phyloP scores from a whole-genome alignment of 371 early-diverging fungal genomes.

The Rhizopus stolonifer region DNA sequence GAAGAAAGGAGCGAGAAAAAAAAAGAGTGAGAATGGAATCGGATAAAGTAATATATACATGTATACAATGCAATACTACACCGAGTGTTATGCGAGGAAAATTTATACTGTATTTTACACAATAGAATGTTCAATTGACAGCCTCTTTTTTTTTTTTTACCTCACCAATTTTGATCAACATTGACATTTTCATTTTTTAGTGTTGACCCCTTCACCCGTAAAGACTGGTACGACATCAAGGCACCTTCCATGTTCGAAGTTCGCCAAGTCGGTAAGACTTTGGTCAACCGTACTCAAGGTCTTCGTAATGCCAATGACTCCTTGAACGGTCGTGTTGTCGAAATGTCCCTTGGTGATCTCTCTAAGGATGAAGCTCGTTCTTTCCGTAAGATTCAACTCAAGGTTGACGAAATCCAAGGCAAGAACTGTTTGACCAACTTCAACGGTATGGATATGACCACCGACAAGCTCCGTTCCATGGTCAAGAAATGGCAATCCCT shows the following conservation, averaged over 20 bases:
- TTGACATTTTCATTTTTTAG: slow-evolving; percentile 35
- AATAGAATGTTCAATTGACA: too few relatives aligned
- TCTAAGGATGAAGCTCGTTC: slow-evolving; percentile 90
- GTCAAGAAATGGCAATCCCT: slow-evolving; percentile 99
- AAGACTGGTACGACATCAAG: slow-evolving; percentile 99
- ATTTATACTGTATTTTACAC: too few relatives aligned
- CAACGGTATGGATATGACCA: slow-evolving; percentile 99
- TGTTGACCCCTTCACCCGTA: slow-evolving; percentile 96
- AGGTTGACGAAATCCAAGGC: slow-evolving; percentile 96
- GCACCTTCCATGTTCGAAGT: slow-evolving; percentile 95
- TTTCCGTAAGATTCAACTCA: slow-evolving; percentile 97
- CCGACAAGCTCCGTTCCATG: slow-evolving; percentile 98
- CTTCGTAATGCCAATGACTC: slow-evolving; percentile 91
- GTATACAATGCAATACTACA: too few relatives aligned
- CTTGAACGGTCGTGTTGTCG: slow-evolving; percentile 95
- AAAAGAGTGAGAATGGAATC: background rate
- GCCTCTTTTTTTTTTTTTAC: background rate
- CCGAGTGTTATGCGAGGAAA: too few relatives aligned
- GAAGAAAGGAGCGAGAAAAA: background rate
- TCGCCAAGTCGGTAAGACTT: slow-evolving; percentile 94
- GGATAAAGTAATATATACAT: too few relatives aligned
- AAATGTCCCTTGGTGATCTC: slow-evolving; percentile 96
- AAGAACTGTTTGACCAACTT: slow-evolving; percentile 98
- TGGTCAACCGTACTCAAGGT: slow-evolving; percentile 98
- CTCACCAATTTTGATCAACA: background rate